Base-by-base conservation (phyloP, 177 flowering plant genomes). In the Vitis hybrid region DNA sequence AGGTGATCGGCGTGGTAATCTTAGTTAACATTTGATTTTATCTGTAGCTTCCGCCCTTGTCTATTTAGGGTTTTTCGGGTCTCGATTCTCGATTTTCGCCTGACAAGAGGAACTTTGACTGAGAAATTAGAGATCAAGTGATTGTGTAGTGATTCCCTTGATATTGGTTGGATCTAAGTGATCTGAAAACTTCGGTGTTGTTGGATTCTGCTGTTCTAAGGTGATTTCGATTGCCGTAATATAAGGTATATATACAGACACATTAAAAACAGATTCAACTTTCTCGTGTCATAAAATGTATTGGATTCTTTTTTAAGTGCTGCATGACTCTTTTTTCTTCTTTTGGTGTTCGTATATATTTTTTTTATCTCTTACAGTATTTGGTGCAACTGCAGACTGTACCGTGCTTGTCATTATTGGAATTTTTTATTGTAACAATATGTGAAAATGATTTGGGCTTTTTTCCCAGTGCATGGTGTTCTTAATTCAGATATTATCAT, bases 1-100 rank as follows among this genome's bases (percentile, higher is more conserved):
- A 74, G 70, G 91, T 75, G 89, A 87, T 88, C 81, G 96, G 79
- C 92, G 94, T 83, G 88, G 91, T 89, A 91, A 88, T 89, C 86
- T 88, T 79, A 90, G 93, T 83, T 91, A 79, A 93, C 87, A 49
- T 76, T 83, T n/a, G 75, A 61, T 56, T 59, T 64, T 65, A 9
- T 26, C 7, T 60, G 13, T 51, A 56, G 5, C 34, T 60, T 14
- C 18, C 6, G 26, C 2, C 2, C 19, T 48, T 39, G 56, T 62
- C 56, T 2, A 23, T 17, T n/a, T 66, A 18, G 7, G 48, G 48
- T 69, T 64, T 30, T 34, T 30, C 45, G 5, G 45, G 45, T 62
- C 13, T 34, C 58, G 61, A 21, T 51, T 58, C 63, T 19, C 15
- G 23, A 49, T 68, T 60, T 60, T 74, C 49, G 12, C 57, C 65